Percentiles rank a stretch among this genome's conserved stretches.
Conservation (phyloP, 2,329 filamentous ascomycete genomes). For the Stromatinia cepivora region DNA sequence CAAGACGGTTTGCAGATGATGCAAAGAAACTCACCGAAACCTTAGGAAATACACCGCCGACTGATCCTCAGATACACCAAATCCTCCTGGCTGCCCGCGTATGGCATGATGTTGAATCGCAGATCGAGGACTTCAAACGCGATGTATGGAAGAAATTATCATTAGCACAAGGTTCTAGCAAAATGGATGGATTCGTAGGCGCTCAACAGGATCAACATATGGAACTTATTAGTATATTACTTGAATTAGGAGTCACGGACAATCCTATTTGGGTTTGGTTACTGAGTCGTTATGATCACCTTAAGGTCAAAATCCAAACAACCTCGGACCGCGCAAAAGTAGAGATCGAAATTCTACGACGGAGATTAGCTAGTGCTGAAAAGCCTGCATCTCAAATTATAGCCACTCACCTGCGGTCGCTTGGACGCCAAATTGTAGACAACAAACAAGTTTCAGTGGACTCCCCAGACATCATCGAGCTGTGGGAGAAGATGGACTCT, state of each 20-base stretch:
- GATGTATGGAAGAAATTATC: constrained; percentile 84
- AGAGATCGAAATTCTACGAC: constrained; percentile 87
- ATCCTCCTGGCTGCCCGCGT: constrained; percentile 87
- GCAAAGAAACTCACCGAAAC: constrained; percentile 67
- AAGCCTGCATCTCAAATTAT: constrained; percentile 68
- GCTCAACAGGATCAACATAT: constrained; percentile 76
- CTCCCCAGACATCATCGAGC: constrained; percentile 74
- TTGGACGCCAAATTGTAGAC: constrained; percentile 66
- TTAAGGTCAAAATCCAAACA: constrained; percentile 80
- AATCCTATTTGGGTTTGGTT: constrained; percentile 98
- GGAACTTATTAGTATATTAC: constrained; percentile 81
- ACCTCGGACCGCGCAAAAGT: constrained; percentile 84
- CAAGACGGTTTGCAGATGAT: constrained; percentile 78
- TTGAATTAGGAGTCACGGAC: constrained; percentile 93
- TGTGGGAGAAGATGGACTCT: constrained; percentile 85
- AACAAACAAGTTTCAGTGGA: constrained; percentile 69
- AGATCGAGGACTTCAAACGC: constrained; percentile 82
- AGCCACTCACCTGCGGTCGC: constrained; percentile 73
- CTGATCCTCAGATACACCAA: constrained; percentile 79
- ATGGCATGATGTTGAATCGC: constrained; percentile 91
- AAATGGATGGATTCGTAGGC: constrained; percentile 27
- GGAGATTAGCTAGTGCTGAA: constrained; percentile 73
- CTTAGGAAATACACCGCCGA: constrained; percentile 58
- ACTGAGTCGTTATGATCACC: constrained; percentile 80
- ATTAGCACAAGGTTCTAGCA: constrained; percentile 57